phyloP scores from a whole-genome alignment of 2,329 filamentous ascomycete species.

The Geoglossum cookeanum region DNA sequence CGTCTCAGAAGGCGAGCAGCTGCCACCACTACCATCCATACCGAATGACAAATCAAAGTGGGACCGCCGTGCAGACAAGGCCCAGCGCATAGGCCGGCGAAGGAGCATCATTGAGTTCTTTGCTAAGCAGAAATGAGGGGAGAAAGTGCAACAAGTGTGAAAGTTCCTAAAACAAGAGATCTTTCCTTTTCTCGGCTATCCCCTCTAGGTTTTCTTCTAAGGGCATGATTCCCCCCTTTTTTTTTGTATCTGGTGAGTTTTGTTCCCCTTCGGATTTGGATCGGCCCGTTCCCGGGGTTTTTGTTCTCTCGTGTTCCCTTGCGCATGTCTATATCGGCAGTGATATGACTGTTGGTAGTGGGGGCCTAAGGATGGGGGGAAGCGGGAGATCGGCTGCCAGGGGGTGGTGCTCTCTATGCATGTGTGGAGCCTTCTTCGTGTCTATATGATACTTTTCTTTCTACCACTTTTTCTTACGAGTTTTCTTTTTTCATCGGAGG shows the following conservation, averaged over 20 bases:
- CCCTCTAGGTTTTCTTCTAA: no score
- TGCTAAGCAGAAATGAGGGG: neutral
- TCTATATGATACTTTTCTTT: no score
- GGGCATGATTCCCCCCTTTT: no score
- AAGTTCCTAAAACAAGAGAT: neutral
- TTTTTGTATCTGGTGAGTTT: no score
- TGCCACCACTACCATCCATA: neutral
- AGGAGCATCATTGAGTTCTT: slow-evolving; percentile 14
- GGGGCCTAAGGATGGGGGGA: neutral
- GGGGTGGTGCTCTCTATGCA: no score
- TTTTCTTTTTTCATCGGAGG: no score
- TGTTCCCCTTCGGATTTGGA: no score
- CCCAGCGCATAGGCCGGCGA: slow-evolving; percentile 10
- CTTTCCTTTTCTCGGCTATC: neutral
- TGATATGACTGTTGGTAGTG: no score
- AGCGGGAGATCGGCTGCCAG: neutral
- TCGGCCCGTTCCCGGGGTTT: neutral
- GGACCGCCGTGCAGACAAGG: slow-evolving; percentile 4
- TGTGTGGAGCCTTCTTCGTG: no score
- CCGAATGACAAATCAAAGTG: neutral
- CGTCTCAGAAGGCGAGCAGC: neutral
- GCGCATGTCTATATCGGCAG: no score
- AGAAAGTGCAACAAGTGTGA: neutral
- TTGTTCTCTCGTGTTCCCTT: neutral
- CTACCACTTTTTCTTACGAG: no score